Percentiles rank a stretch among this genome's conserved stretches.
Conservation (phyloP, 345 rosid species). For the Aethionema arabicum region DNA sequence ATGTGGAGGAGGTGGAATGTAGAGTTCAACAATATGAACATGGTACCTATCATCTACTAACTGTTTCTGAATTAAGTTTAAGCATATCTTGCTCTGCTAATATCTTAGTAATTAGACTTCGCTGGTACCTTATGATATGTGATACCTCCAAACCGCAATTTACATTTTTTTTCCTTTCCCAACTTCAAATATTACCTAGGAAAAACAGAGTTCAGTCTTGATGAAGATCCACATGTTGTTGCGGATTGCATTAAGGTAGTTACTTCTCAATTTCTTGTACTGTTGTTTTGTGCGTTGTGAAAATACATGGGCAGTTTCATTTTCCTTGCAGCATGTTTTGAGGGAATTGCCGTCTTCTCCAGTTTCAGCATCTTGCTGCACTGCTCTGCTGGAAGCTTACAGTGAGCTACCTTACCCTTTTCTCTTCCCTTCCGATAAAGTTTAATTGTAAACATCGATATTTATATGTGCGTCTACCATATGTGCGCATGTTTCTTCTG, state of each 20-base stretch:
- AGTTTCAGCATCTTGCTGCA: constrained; percentile 96
- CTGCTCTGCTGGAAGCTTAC: constrained; percentile 93
- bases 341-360: constrained; percentile 99
- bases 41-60: constrained; percentile 46
- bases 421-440: constrained; percentile 21
- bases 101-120: constrained; percentile 23
- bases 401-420: constrained; percentile 51
- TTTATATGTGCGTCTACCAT: not conserved
- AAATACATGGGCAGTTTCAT: constrained; percentile 33
- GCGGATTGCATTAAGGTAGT: constrained; percentile 97
- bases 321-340: constrained; percentile 72
- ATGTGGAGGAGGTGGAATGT: constrained; percentile 94
- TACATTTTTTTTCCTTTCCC: constrained; percentile 5
- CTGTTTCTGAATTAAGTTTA: constrained; percentile 25
- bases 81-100: constrained; percentile 20
- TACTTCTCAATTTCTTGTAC: constrained; percentile 17
- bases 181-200: constrained; percentile 45
- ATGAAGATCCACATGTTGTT: constrained; percentile 97
- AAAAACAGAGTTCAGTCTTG: constrained; percentile 73
- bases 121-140: not conserved
- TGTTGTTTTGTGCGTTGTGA: constrained; percentile 19
- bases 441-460: constrained; percentile 25
- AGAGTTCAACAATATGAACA: constrained; percentile 96
- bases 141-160: not conserved
- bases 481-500: constrained; percentile 5